phyloP scores from a whole-genome alignment of 805 yeast species.

The Candida berthetii region DNA sequence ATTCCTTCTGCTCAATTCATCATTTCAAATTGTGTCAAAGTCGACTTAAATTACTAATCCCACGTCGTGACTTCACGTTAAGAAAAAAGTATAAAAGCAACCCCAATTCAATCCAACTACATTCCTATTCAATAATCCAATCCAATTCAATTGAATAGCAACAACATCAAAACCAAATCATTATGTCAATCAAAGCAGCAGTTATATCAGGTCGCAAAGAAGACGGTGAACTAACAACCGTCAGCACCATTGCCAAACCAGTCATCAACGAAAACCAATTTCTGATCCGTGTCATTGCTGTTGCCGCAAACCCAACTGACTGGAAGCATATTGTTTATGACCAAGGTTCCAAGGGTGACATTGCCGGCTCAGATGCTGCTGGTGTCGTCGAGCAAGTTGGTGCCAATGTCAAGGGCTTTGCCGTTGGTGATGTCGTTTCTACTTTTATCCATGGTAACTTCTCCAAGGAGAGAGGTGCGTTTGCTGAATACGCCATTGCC shows the following conservation, averaged over 20 bases:
- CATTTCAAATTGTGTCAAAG: too few relatives aligned
- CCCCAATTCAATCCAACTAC: too few relatives aligned
- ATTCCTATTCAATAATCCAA: too few relatives aligned
- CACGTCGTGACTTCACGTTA: too few relatives aligned
- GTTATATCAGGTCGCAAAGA: slow-evolving; percentile 24
- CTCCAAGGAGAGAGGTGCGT: slow-evolving; percentile 45
- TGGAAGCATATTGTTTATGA: slow-evolving; percentile 49
- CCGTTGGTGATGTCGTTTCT: slow-evolving; percentile 54
- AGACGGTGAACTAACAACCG: slow-evolving; percentile 14
- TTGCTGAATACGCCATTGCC: slow-evolving; percentile 45
- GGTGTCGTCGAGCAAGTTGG: slow-evolving; percentile 53
- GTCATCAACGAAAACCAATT: slow-evolving; percentile 29
- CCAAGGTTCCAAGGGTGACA: slow-evolving; percentile 37
- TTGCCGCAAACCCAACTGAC: slow-evolving; percentile 65
- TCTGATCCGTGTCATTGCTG: slow-evolving; percentile 44
- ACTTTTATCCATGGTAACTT: slow-evolving; percentile 51
- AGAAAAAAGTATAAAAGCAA: neutral
- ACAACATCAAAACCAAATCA: too few relatives aligned
- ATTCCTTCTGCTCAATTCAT: too few relatives aligned
- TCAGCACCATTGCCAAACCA: slow-evolving; percentile 24
- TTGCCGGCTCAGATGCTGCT: slow-evolving; percentile 56
- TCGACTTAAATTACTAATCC: too few relatives aligned
- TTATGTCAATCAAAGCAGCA: slow-evolving; percentile 21
- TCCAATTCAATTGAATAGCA: neutral
- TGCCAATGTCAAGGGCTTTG: slow-evolving; percentile 28